Conservation (phyloP, 306 rosid species). For the Cyamopsis tetragonoloba region DNA sequence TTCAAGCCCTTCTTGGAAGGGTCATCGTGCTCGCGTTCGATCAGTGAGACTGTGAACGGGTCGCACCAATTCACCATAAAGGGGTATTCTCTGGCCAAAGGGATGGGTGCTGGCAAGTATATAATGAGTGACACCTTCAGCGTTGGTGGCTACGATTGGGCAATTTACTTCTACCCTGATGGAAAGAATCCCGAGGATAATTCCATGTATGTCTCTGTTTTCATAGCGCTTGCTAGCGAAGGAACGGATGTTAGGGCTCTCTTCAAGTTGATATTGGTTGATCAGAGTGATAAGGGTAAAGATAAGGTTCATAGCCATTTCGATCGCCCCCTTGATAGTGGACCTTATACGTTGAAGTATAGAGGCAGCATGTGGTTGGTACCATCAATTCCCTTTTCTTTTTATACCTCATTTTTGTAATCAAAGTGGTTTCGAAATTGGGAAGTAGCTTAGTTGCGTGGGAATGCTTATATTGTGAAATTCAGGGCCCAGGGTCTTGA, state of each 20-base stretch:
- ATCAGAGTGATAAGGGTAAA: slow-evolving; percentile 70
- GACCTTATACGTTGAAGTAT: slow-evolving; percentile 84
- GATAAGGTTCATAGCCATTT: slow-evolving; percentile 89
- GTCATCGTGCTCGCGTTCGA: slow-evolving; percentile 64
- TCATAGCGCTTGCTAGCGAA: slow-evolving; percentile 83
- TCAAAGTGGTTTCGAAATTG: background rate
- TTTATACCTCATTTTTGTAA: too few species aligned
- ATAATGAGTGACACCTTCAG: slow-evolving; percentile 75
- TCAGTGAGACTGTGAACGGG: slow-evolving; percentile 77
- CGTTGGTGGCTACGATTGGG: slow-evolving; percentile 95
- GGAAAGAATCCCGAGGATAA: slow-evolving; percentile 89
- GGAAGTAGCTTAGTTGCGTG: background rate
- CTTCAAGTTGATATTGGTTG: slow-evolving; percentile 71
- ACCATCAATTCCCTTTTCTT: background rate
- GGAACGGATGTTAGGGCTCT: slow-evolving; percentile 86
- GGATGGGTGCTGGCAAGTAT: slow-evolving; percentile 86
- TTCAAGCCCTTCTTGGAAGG: slow-evolving; percentile 44
- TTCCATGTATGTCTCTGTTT: slow-evolving; percentile 73
- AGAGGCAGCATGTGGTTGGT: slow-evolving; percentile 93
- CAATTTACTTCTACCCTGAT: slow-evolving; percentile 86
- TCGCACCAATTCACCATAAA: slow-evolving; percentile 74
- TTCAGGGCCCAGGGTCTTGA: slow-evolving; percentile 28
- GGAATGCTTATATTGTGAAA: background rate
- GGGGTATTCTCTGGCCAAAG: slow-evolving; percentile 87
- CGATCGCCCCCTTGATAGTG: slow-evolving; percentile 88